These are phyloP conservation scores for Cotoneaster glaucophyllus DNA, from an alignment of 306 rosid species.

Conservation along the genomic window DNA sequence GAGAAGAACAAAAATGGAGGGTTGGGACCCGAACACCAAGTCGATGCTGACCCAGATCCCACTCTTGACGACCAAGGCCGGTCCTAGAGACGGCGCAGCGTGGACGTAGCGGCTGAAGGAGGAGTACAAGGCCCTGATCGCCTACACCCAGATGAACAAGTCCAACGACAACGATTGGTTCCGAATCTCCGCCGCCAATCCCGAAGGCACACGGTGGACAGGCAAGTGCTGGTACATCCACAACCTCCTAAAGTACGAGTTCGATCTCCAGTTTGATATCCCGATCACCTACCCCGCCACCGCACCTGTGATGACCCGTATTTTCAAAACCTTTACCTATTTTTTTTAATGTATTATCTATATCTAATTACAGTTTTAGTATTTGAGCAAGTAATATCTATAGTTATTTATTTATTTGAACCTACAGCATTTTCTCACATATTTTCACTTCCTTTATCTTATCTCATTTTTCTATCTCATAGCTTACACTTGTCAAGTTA, in stretches of 20 bases:
- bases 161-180: slow-evolving; percentile 99
- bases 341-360: too few species aligned
- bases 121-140: slow-evolving; percentile 82
- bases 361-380: too few species aligned
- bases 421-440: too few species aligned
- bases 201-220: slow-evolving; percentile 93
- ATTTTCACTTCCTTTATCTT: too few species aligned
- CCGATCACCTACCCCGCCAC: slow-evolving; percentile 92
- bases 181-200: slow-evolving; percentile 79
- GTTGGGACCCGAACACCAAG: slow-evolving; percentile 97
- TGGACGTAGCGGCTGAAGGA: slow-evolving; percentile 93
- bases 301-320: too few species aligned
- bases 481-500: too few species aligned
- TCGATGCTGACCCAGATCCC: slow-evolving; percentile 95
- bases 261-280: slow-evolving; percentile 95
- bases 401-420: too few species aligned
- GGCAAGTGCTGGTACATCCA: slow-evolving; percentile 97
- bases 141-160: slow-evolving; percentile 98
- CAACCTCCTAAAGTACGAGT: slow-evolving; percentile 95
- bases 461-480: too few species aligned
- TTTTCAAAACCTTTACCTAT: too few species aligned
- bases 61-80: slow-evolving; percentile 65
- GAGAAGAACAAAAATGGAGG: slow-evolving; percentile 51
- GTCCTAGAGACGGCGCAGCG: slow-evolving; percentile 75
- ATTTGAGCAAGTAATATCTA: too few species aligned